phyloP scores from a whole-genome alignment of 2,329 filamentous ascomycete genomes.

The Catunica adiposa region DNA sequence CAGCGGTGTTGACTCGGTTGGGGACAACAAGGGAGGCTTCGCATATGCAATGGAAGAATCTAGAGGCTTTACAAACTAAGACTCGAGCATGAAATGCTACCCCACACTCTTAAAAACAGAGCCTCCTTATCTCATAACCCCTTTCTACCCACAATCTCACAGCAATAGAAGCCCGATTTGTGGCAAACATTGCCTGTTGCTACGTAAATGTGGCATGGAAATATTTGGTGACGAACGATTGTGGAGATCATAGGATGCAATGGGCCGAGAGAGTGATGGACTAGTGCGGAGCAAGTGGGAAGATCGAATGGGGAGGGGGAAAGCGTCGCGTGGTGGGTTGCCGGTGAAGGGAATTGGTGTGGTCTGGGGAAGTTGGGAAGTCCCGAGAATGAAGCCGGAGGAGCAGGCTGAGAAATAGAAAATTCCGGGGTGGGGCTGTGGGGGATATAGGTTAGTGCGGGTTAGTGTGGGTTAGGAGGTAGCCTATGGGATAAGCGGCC shows the following conservation, averaged over 20 bases:
- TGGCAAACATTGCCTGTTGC: background rate
- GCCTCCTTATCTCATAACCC: background rate
- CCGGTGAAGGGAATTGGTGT: background rate
- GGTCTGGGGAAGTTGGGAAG: slow-evolving; percentile 2
- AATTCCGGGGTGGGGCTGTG: no score
- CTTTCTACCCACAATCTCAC: background rate
- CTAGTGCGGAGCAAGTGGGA: background rate
- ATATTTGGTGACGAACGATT: background rate
- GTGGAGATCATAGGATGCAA: background rate
- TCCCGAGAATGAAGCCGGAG: slow-evolving; percentile 8
- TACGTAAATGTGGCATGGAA: background rate
- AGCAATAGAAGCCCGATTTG: background rate
- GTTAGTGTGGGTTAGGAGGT: no score
- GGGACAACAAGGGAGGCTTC: background rate
- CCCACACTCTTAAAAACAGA: background rate
- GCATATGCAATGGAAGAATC: background rate
- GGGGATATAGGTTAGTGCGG: no score
- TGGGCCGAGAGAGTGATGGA: background rate
- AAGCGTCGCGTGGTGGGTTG: background rate
- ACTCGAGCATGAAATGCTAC: background rate
- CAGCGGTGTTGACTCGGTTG: background rate
- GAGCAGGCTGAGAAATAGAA: background rate
- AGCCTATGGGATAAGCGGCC: no score
- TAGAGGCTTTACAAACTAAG: background rate
- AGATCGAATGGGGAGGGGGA: background rate